Base-by-base conservation (phyloP, 1,284 basidiomycete species). In the Fomitiporia mediterranea region DNA sequence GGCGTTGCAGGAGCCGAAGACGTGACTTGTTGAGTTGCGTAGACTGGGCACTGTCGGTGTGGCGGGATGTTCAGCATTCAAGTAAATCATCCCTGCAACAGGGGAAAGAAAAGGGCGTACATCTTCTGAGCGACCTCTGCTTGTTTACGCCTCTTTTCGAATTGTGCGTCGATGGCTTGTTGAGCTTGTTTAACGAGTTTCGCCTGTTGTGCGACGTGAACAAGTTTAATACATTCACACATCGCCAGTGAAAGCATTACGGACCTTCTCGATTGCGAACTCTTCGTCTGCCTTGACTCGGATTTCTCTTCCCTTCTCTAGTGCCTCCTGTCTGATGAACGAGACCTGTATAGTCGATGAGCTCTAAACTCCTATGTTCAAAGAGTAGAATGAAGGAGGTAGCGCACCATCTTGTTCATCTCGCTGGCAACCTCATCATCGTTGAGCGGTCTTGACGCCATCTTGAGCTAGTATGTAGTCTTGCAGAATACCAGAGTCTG, bases 401-500 rank as follows among this genome's bases (percentile, higher is more conserved):
- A 44, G 27, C 79, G 56, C 51, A 94, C 95, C 95, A 98, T 98
- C 86, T 98, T 98, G 79, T 94, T 97, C 92, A 98, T 94, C 81
- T 98, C 95, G 66, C 77, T 89, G 68, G 94, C 79, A 37, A 98
- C 95, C 75, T 98, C 95, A 67, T 96, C 94, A 68, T 98, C 96
- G 69, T 95, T 96, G 63, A 98, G 78, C 21, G 94, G 84, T 63
- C 86, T 74, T 52, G 73, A 68, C 50, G 81, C 73, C 83, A 85
- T 87, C 46, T 58, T 71, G 60, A 1, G 40, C 9, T 25, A 47
- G 15, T 43, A 23, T 32, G 34, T 13, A 28, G n/a, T 25, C 11
- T 4, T 17, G 5, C 15, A 17, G 21, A n/a, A 23, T 7, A n/a
- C 17, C 19, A 40, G 46, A 5, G 23, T 3, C 25, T 15, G 42